Evolutionary conservation across 768 basidiomycete genomes (phyloP).

Genomic region (Leccinum longicurvipes): DNA sequence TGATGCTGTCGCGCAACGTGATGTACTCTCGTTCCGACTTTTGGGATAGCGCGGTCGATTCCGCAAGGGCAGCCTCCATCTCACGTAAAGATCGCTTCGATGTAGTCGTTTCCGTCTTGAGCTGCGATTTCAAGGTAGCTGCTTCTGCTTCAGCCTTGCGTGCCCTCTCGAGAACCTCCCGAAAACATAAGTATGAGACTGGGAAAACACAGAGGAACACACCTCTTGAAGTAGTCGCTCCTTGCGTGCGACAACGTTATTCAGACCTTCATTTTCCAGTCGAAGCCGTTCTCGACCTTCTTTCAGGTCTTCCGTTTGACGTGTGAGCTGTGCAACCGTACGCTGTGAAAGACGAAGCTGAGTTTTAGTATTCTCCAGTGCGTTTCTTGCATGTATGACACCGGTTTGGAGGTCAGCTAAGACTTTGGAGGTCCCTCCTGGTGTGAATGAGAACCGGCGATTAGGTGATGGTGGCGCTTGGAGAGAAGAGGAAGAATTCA

Average conservation of each 20-base stretch:
- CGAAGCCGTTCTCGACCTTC: slow-evolving; percentile 80
- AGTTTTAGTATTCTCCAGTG: slow-evolving; percentile 81
- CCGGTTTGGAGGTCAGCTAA: slow-evolving; percentile 85
- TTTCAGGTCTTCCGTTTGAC: slow-evolving; percentile 86
- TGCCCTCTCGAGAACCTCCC: slow-evolving; percentile 75
- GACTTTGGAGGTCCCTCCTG: slow-evolving; percentile 83
- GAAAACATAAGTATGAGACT: slow-evolving; percentile 1
- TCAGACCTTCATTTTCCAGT: slow-evolving; percentile 83
- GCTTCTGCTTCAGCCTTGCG: slow-evolving; percentile 84
- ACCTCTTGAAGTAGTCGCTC: slow-evolving; percentile 87
- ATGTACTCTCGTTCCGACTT: slow-evolving; percentile 83
- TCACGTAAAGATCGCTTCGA: slow-evolving; percentile 77
- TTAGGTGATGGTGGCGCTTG: slow-evolving; percentile 48
- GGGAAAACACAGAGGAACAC: slow-evolving; percentile 11
- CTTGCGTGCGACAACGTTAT: slow-evolving; percentile 84
- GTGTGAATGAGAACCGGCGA: slow-evolving; percentile 59
- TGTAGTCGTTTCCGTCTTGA: slow-evolving; percentile 68
- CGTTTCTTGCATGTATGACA: slow-evolving; percentile 72
- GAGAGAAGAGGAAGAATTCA: slow-evolving; percentile 37
- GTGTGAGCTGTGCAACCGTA: slow-evolving; percentile 77
- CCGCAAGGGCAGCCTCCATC: slow-evolving; percentile 71
- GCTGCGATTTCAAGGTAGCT: slow-evolving; percentile 58
- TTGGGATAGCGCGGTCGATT: slow-evolving; percentile 73
- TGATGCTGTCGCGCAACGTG: slow-evolving; percentile 73
- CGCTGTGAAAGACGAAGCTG: slow-evolving; percentile 81